Evolutionary conservation across 441 rosid genomes (phyloP), one percentile per base, ranked within the genome.

Genomic region (Euphorbia schlechtendalii): DNA sequence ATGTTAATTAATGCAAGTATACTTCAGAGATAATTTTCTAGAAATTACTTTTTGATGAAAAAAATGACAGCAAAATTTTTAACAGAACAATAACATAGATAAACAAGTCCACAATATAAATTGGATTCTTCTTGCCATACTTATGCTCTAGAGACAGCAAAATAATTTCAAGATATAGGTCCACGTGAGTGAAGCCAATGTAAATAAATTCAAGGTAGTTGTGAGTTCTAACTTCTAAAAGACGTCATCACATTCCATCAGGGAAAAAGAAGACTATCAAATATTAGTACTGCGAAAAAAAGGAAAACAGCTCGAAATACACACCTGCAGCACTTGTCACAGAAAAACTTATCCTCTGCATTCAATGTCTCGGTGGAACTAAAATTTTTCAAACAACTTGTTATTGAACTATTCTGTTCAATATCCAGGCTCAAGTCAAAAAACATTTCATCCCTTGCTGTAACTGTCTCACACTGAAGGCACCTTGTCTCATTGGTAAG

Each of bases 251-350:
- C 34, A 32, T 32, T 32, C 34, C 34, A 32, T 32, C 34, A 32
- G 34, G 34, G 34, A 32, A 32, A 32, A 32, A 32, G 6, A 32
- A 32, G 34, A 32, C 34, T 32, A 2, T 3, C 3, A 6, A 32
- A 32, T 32, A 32, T 32, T 32, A 32, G 3, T 32, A 32, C 34
- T 38, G 8, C 4, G 1, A 38, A 38, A 4, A 38, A 38, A 38
- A 38, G 11, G 8, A 59, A 25, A 24, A 21, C 4, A 36, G 53
- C 21, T 28, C 18, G 34, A 58, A 54, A 69, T 34, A 24, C 38
- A 68, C 69, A 89, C 98, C 98, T 92, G 98, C 98, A 87, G 84
- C 98, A 92, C 76, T 92, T 89, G 84, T 92, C 98, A 71, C 98
- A 87, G 80, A 92, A 92, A 73, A 92, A 92, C 71, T 92, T 89